Conservation (phyloP, 441 rosid species). For the Erodium chrysanthum region DNA sequence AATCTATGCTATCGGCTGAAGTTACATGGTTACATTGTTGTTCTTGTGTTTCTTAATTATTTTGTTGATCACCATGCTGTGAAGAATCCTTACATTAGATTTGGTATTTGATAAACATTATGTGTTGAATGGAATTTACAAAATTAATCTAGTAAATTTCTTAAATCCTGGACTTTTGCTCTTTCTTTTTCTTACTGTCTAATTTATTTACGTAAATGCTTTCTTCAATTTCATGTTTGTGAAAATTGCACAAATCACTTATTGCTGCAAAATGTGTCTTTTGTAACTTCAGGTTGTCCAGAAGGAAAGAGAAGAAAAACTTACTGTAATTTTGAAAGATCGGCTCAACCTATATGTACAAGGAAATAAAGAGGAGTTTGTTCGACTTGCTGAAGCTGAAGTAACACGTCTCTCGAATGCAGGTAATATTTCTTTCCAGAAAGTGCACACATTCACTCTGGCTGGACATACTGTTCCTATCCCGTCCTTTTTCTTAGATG, state of each 20-base stretch:
- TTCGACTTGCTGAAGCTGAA: conserved; percentile 63
- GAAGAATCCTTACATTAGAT: background rate
- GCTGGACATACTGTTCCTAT: background rate
- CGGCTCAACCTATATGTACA: conserved; percentile 65
- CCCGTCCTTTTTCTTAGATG: background rate
- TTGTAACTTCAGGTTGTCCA: conserved; percentile 51
- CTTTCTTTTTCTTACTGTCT: background rate
- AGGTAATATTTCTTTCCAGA: conserved; percentile 30
- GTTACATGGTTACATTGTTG: background rate
- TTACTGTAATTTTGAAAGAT: conserved; percentile 53
- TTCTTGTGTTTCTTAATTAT: background rate
- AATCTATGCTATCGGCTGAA: background rate
- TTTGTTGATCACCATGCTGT: background rate
- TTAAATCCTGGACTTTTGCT: background rate
- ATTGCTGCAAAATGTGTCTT: background rate
- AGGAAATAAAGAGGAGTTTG: conserved; percentile 62
- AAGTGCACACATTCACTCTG: background rate
- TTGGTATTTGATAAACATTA: background rate
- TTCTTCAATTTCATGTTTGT: background rate
- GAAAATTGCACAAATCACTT: background rate
- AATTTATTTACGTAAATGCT: background rate
- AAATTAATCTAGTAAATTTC: background rate
- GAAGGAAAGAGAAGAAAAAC: conserved; percentile 92
- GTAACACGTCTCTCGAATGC: conserved; percentile 72
- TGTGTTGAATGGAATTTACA: background rate